Evolutionary conservation across 2,329 filamentous ascomycete genomes (phyloP).

Genomic region (Ophiostoma fasciatum): DNA sequence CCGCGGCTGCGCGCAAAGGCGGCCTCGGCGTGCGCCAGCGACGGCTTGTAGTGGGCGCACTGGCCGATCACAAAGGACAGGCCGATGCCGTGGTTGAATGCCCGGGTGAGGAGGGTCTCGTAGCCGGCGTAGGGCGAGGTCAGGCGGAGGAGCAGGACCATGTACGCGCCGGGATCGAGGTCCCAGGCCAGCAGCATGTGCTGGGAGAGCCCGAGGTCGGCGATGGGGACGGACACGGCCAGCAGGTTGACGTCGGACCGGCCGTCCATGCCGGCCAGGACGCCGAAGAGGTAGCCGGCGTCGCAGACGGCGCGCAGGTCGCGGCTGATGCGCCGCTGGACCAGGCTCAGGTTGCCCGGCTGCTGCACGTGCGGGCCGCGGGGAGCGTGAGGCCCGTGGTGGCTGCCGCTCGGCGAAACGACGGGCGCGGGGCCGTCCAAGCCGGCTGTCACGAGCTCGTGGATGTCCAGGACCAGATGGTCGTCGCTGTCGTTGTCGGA

Average conservation of each 20-base stretch:
- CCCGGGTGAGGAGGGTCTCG: slow-evolving; percentile 34
- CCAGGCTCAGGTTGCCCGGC: too few species aligned
- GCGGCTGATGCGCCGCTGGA: slow-evolving; percentile 24
- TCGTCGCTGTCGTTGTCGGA: slow-evolving; percentile 12
- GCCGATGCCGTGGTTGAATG: slow-evolving; percentile 4
- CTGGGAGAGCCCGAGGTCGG: slow-evolving; percentile 56
- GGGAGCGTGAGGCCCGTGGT: too few species aligned
- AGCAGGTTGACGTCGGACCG: slow-evolving; percentile 32
- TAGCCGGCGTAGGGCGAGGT: slow-evolving; percentile 42
- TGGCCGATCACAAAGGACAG: slow-evolving; percentile 53
- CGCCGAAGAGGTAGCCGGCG: slow-evolving; percentile 57
- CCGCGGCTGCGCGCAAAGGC: slow-evolving; percentile 16
- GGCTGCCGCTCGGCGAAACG: too few species aligned
- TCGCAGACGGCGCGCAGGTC: slow-evolving; percentile 48
- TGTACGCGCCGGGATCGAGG: slow-evolving; percentile 48
- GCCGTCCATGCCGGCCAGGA: slow-evolving; percentile 33
- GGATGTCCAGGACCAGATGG: too few species aligned
- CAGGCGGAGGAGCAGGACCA: slow-evolving; percentile 59
- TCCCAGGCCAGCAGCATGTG: slow-evolving; percentile 69
- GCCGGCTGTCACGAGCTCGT: too few species aligned
- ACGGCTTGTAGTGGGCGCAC: slow-evolving; percentile 59
- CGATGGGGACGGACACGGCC: slow-evolving; percentile 53
- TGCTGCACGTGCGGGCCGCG: too few species aligned
- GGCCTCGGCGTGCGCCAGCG: slow-evolving; percentile 22
- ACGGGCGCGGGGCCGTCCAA: too few species aligned